Conservation (phyloP, 495 filamentous ascomycete genomes). For the Aspergillus ostianus region DNA sequence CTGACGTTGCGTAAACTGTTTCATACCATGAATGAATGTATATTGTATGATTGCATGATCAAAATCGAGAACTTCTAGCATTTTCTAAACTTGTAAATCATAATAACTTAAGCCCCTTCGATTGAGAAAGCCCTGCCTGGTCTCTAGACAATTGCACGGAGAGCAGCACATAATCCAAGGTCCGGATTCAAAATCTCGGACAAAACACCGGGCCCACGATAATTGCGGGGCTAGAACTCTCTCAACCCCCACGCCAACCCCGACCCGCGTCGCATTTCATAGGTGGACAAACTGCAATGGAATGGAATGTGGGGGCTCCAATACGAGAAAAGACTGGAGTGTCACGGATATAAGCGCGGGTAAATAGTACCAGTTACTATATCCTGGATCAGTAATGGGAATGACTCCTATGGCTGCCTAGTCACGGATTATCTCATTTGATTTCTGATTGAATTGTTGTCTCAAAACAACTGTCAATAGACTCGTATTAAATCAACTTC, state of each 20-base stretch:
- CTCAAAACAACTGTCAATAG: no score
- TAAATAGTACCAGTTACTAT: no score
- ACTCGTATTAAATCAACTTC: no score
- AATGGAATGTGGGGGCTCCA: neutral
- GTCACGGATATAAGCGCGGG: neutral
- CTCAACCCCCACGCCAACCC: neutral
- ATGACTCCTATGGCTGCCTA: no score
- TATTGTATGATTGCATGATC: neutral
- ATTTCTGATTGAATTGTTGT: no score
- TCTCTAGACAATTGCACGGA: neutral
- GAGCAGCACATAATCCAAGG: no score
- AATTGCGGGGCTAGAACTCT: neutral
- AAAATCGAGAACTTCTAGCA: no score
- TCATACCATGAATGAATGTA: neutral
- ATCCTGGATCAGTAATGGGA: no score
- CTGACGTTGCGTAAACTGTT: constrained; percentile 54
- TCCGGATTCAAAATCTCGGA: neutral
- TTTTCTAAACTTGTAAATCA: no score
- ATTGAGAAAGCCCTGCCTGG: no score
- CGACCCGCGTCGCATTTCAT: neutral
- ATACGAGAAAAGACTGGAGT: neutral
- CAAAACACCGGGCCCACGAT: neutral
- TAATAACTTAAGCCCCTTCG: no score
- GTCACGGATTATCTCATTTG: no score
- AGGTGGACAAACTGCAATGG: neutral